These are phyloP conservation scores for Auriscalpium orientale DNA, from an alignment of 768 basidiomycete species.

Conservation along the genomic window DNA sequence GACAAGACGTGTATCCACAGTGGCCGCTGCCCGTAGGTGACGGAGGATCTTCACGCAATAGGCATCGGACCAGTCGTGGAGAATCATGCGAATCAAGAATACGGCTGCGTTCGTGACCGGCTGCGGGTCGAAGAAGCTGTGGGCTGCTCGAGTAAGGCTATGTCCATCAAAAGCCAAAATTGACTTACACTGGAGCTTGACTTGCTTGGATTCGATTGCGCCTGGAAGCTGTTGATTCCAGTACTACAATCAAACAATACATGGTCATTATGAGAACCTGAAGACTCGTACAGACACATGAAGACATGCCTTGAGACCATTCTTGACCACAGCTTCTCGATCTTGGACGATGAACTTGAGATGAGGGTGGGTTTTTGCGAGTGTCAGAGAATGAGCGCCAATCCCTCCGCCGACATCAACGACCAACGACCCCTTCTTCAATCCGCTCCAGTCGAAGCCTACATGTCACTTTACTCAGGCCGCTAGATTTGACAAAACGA, in stretches of 20 bases:
- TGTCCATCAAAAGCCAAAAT: neutral
- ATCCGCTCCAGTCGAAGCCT: neutral
- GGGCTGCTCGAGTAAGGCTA: constrained; percentile 15
- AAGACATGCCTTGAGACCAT: neutral
- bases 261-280: neutral
- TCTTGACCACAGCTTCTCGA: neutral
- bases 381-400: neutral
- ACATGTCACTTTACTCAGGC: neutral
- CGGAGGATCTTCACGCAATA: constrained; percentile 27
- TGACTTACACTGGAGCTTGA: neutral
- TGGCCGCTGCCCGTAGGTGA: constrained; percentile 30
- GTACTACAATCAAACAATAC: neutral
- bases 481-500: neutral
- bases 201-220: neutral
- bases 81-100: constrained; percentile 28
- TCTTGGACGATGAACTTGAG: neutral
- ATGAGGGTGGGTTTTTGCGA: neutral
- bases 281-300: neutral
- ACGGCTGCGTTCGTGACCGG: constrained; percentile 28
- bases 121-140: constrained; percentile 30
- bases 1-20: constrained; percentile 30
- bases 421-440: neutral
- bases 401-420: neutral
- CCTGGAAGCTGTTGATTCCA: neutral
- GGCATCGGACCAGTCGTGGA: constrained; percentile 35